A percentile compares a stretch with the other conserved stretches of the same genome.
These are phyloP conservation scores for Leccinum fuscescens DNA, from an alignment of 1,284 basidiomycete species.

Conservation along the genomic window DNA sequence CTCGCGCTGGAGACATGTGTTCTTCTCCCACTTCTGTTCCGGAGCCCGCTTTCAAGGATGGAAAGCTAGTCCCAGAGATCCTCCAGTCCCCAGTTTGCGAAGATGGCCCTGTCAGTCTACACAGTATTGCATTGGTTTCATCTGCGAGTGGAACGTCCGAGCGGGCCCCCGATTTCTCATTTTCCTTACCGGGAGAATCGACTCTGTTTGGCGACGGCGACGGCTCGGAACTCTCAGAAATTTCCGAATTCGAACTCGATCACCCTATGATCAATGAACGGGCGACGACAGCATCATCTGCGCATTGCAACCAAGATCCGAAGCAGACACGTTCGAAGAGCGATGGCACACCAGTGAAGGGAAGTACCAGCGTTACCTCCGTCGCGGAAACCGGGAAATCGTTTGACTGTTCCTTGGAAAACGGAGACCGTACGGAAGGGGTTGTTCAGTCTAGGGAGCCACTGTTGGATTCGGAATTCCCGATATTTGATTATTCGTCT, in stretches of 20 bases:
- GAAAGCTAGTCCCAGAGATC: neutral
- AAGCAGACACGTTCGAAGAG: conserved; percentile 1
- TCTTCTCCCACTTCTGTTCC: neutral
- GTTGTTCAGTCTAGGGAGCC: neutral
- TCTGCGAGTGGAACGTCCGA: neutral
- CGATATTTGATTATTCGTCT: neutral
- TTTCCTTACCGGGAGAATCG: neutral
- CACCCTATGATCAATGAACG: neutral
- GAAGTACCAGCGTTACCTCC: neutral
- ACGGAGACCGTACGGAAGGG: neutral
- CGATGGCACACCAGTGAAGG: conserved; percentile 1
- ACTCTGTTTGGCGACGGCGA: conserved; percentile 8
- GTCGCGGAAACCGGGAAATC: neutral
- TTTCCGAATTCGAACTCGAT: conserved; percentile 26
- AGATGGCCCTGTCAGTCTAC: neutral
- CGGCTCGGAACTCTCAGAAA: conserved; percentile 27
- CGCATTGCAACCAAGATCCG: neutral
- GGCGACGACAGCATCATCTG: neutral
- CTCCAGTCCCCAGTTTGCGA: neutral
- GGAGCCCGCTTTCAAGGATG: neutral
- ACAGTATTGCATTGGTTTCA: neutral
- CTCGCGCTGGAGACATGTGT: neutral
- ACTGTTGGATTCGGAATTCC: neutral
- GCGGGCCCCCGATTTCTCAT: neutral
- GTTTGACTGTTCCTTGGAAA: neutral